These are phyloP conservation scores for Lolium rigidum DNA, from an alignment of 176 grass and related monocot species.

Conservation along the genomic window DNA sequence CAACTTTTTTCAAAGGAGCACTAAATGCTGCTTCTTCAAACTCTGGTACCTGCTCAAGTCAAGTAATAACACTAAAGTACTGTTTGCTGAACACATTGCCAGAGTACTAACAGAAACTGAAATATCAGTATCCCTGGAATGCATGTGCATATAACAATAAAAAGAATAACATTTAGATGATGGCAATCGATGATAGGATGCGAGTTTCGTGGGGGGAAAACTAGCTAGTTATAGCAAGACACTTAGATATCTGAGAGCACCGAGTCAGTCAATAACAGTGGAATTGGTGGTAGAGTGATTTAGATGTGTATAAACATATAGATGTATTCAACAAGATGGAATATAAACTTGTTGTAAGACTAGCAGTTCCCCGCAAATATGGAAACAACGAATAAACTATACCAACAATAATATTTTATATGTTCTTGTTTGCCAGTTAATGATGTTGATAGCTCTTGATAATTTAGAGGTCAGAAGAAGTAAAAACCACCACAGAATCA, in stretches of 20 bases:
- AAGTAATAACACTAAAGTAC: constrained; percentile 37
- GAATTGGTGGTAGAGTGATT: neutral
- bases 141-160: neutral
- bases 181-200: constrained; percentile 17
- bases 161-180: neutral
- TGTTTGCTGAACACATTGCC: neutral
- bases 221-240: constrained; percentile 11
- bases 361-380: neutral
- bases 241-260: neutral
- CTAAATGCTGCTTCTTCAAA: constrained; percentile 93
- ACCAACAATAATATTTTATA: neutral
- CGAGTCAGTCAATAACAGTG: neutral
- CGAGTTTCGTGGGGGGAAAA: constrained; percentile 1
- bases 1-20: constrained; percentile 95
- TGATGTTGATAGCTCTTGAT: neutral
- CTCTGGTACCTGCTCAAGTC: constrained; percentile 82
- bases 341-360: constrained; percentile 12
- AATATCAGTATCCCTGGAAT: constrained; percentile 8
- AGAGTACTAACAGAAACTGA: constrained; percentile 15
- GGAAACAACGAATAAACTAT: neutral
- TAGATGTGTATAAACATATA: neutral
- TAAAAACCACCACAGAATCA: neutral
- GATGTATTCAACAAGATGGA: constrained; percentile 14
- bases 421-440: neutral
- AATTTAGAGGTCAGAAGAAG: neutral